Evolutionary conservation across 2,329 filamentous ascomycete species (phyloP).

Genomic region (Hymenoscyphus fructigenus): DNA sequence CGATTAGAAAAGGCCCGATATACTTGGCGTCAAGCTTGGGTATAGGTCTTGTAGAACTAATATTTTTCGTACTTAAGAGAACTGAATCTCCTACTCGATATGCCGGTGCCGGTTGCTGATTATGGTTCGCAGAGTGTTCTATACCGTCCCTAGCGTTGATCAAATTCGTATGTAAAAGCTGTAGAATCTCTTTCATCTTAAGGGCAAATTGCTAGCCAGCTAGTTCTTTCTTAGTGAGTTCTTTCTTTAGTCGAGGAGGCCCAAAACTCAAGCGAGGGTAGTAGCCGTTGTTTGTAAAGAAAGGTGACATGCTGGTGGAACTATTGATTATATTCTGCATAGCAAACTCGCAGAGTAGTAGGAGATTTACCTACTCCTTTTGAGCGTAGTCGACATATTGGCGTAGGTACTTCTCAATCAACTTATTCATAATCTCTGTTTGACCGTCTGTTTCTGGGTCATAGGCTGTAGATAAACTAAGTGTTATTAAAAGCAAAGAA

Average conservation of each 20-base stretch:
- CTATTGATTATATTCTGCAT: slow-evolving; percentile 16
- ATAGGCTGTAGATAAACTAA: too few relatives aligned
- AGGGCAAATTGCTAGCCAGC: not conserved
- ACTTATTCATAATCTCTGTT: slow-evolving; percentile 19
- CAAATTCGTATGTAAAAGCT: slow-evolving; percentile 3
- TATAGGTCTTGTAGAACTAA: too few relatives aligned
- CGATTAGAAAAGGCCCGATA: too few relatives aligned
- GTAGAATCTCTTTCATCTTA: slow-evolving; percentile 5
- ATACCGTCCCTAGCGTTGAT: not conserved
- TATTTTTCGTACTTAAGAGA: too few relatives aligned
- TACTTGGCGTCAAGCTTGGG: too few relatives aligned
- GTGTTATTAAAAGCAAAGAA: too few relatives aligned
- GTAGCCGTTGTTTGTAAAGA: slow-evolving; percentile 17
- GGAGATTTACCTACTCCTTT: slow-evolving; percentile 18
- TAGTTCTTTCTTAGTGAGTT: not conserved
- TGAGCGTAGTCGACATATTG: slow-evolving; percentile 19
- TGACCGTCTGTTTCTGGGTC: too few relatives aligned
- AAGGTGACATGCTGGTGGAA: slow-evolving; percentile 14
- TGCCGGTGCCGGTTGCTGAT: slow-evolving; percentile 1
- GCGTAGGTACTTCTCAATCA: slow-evolving; percentile 18
- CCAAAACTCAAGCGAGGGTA: slow-evolving; percentile 11
- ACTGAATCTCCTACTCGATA: slow-evolving; percentile 6
- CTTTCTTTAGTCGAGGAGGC: not conserved
- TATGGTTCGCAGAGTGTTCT: not conserved
- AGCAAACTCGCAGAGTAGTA: slow-evolving; percentile 22